These are phyloP conservation scores for Pulveroboletus frians DNA, from an alignment of 768 basidiomycete species.

Conservation along the genomic window DNA sequence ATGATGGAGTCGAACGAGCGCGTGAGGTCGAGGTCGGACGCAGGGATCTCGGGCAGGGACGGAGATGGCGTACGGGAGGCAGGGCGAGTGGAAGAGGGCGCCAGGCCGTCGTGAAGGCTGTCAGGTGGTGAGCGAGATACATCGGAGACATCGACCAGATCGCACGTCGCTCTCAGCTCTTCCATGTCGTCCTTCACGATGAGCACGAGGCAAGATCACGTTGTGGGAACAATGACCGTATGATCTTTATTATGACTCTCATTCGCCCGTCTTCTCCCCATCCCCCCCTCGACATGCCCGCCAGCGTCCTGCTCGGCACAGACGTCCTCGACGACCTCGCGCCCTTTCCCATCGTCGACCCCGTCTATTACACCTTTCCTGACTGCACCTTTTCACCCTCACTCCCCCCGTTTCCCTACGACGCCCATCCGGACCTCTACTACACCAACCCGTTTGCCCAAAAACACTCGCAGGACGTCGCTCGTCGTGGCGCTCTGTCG, in stretches of 20 bases:
- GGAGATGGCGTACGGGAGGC: constrained; percentile 30
- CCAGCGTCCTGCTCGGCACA: constrained; percentile 27
- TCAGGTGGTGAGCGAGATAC: constrained; percentile 17
- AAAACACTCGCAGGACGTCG: constrained; percentile 26
- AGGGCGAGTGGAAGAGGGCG: constrained; percentile 12
- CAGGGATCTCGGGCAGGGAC: constrained; percentile 49
- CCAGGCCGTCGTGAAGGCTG: constrained; percentile 21
- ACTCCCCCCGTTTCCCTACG: constrained; percentile 25
- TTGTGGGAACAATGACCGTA: constrained; percentile 7
- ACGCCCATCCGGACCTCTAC: constrained; percentile 26
- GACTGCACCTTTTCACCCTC: constrained; percentile 22
- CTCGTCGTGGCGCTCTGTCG: constrained; percentile 14
- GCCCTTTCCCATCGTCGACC: constrained; percentile 19
- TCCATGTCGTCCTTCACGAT: constrained; percentile 28
- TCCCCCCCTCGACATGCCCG: constrained; percentile 4
- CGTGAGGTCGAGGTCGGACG: constrained; percentile 41
- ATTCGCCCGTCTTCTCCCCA: constrained; percentile 7
- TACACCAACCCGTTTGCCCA: constrained; percentile 19
- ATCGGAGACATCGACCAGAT: constrained; percentile 5
- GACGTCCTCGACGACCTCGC: constrained; percentile 22
- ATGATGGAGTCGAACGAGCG: constrained; percentile 41
- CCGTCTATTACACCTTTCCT: constrained; percentile 32
- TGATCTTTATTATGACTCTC: constrained; percentile 29
- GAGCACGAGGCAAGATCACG: constrained; percentile 27
- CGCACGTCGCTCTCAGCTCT: constrained; percentile 21